Conservation (phyloP, 31 red algal genomes). For the Bonnemaisonia californica region DNA sequence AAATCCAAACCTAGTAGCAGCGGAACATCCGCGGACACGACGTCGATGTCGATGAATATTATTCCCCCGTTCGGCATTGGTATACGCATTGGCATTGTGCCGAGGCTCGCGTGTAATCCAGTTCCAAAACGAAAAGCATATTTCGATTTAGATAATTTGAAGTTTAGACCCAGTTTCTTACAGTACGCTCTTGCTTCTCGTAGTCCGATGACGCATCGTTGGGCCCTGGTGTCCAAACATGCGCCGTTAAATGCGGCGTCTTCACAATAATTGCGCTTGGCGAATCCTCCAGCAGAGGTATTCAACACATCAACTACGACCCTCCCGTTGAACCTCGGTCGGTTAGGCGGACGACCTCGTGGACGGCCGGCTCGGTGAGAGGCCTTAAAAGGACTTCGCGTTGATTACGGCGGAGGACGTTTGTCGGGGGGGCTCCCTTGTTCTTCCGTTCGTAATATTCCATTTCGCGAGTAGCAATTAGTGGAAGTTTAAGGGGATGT, state of each 20-base stretch:
- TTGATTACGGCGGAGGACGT: no score
- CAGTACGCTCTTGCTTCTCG: neutral
- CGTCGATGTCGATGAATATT: slow-evolving; percentile 2
- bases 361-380: no score
- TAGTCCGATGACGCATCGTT: slow-evolving; percentile 39
- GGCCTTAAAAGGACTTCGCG: no score
- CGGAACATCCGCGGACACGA: slow-evolving; percentile 7
- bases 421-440: no score
- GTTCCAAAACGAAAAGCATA: neutral
- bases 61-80: neutral
- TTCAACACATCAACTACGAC: no score
- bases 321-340: no score
- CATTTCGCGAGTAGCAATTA: no score
- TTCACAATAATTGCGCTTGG: no score
- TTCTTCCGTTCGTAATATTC: no score
- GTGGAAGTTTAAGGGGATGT: no score
- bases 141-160: neutral
- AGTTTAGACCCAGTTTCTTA: neutral
- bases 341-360: no score
- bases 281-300: no score
- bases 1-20: slow-evolving; percentile 24
- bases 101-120: neutral
- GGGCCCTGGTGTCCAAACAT: neutral
- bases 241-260: neutral
- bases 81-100: slow-evolving; percentile 1